Conservation (phyloP, 2,329 filamentous ascomycete genomes). For the Coniochaeta hoffmannii region DNA sequence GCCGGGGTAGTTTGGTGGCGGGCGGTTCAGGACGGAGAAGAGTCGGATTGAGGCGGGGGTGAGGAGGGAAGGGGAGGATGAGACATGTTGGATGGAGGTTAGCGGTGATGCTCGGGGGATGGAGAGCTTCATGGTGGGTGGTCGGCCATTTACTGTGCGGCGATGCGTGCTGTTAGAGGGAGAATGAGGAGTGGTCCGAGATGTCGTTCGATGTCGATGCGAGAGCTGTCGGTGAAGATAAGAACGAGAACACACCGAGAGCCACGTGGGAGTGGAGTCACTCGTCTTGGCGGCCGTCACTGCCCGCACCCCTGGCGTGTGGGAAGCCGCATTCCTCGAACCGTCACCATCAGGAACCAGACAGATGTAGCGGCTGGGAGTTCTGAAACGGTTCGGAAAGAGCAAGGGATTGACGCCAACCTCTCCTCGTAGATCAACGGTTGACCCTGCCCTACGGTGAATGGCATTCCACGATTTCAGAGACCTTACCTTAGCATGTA, state of each 20-base stretch:
- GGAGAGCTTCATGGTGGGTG: slow-evolving; percentile 14
- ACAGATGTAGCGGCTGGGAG: background rate
- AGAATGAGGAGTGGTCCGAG: slow-evolving; percentile 1
- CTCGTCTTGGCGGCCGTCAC: background rate
- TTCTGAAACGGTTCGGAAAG: background rate
- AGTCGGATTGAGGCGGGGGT: slow-evolving; percentile 11
- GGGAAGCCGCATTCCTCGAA: background rate
- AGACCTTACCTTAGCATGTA: too few species aligned
- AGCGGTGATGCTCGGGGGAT: slow-evolving; percentile 1
- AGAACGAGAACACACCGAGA: slow-evolving; percentile 1
- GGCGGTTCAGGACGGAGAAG: slow-evolving; percentile 82
- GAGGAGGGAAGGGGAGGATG: background rate
- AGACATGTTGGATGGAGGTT: background rate
- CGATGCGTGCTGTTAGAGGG: background rate
- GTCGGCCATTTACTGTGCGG: background rate
- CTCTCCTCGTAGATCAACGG: background rate
- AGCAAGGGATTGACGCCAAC: background rate
- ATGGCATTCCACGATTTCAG: background rate
- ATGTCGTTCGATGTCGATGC: slow-evolving; percentile 11
- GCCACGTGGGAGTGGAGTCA: background rate
- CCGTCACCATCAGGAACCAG: background rate
- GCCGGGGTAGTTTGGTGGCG: slow-evolving; percentile 79
- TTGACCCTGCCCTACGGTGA: background rate
- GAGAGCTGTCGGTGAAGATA: slow-evolving; percentile 6
- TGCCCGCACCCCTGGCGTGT: background rate